Percentiles rank a stretch among this genome's conserved stretches.
These are phyloP conservation scores for Cryptococcus sp. DNA, from an alignment of 1,284 basidiomycete species.

Conservation along the genomic window DNA sequence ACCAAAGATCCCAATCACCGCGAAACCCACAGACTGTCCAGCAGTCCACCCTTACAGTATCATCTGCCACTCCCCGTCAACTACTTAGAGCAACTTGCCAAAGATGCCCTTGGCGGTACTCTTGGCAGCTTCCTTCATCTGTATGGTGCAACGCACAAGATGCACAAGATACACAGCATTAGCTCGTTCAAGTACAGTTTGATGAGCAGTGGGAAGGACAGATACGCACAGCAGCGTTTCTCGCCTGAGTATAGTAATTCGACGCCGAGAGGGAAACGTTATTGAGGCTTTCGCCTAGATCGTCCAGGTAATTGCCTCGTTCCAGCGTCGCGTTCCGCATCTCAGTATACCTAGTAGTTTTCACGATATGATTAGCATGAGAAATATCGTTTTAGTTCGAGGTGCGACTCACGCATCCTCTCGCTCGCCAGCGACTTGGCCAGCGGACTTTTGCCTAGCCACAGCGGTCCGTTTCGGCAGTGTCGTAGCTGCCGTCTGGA, in stretches of 20 bases:
- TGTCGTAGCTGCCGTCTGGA: slow-evolving; percentile 18
- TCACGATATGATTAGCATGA: background rate
- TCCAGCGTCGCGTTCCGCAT: slow-evolving; percentile 42
- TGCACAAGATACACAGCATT: background rate
- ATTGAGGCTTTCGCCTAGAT: slow-evolving; percentile 44
- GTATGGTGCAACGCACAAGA: background rate
- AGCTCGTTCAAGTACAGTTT: background rate
- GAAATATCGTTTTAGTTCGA: no score
- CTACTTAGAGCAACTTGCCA: slow-evolving; percentile 37
- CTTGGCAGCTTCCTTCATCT: slow-evolving; percentile 52
- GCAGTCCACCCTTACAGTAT: no score
- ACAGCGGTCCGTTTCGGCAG: slow-evolving; percentile 36
- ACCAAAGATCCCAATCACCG: no score
- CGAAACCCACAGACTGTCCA: no score
- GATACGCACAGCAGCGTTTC: slow-evolving; percentile 43
- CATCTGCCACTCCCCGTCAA: no score
- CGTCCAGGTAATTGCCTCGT: slow-evolving; percentile 40
- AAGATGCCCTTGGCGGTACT: slow-evolving; percentile 42
- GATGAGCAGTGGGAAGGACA: background rate
- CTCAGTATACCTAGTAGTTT: slow-evolving; percentile 40
- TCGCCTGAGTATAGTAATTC: slow-evolving; percentile 43
- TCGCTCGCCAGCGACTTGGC: slow-evolving; percentile 37
- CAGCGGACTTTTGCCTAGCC: slow-evolving; percentile 25
- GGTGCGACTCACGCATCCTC: slow-evolving; percentile 37
- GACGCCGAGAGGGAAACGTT: slow-evolving; percentile 37